Conservation (phyloP, 441 rosid genomes). For the Dalechampia spathulata region DNA sequence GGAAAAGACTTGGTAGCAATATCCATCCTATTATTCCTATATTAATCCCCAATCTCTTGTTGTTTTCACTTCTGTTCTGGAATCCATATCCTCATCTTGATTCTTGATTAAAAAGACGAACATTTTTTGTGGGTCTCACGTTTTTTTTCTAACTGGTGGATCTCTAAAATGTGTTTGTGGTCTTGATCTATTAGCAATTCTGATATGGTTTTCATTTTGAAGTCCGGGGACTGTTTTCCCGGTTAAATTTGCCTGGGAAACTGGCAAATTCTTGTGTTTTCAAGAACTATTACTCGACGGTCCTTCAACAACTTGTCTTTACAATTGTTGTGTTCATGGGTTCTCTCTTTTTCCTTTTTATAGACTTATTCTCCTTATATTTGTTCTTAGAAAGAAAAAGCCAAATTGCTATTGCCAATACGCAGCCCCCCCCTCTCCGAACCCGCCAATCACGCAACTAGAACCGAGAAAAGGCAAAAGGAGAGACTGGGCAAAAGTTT, state of each 20-base stretch:
- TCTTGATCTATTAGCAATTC: not conserved
- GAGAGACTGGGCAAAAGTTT: no score
- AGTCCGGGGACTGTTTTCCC: not conserved
- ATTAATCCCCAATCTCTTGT: conserved; percentile 50
- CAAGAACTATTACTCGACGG: no score
- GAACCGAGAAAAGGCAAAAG: not conserved
- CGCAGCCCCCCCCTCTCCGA: not conserved
- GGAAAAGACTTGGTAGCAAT: conserved; percentile 31
- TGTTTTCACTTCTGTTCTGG: conserved; percentile 53
- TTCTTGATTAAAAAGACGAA: conserved; percentile 13
- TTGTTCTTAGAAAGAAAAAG: not conserved
- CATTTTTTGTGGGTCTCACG: no score
- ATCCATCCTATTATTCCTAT: conserved; percentile 53
- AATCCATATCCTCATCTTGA: conserved; percentile 43
- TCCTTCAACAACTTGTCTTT: no score
- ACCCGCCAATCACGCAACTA: conserved; percentile 12
- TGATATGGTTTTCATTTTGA: not conserved
- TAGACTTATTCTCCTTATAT: not conserved
- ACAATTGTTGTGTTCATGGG: no score
- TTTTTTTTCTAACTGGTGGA: no score
- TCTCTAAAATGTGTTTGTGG: not conserved
- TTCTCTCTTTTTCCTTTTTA: not conserved
- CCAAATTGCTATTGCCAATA: not conserved
- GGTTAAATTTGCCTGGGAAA: not conserved
- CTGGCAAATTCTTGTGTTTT: not conserved